phyloP scores from a whole-genome alignment of 805 yeast genomes.

The Myxozyma melibiosi region DNA sequence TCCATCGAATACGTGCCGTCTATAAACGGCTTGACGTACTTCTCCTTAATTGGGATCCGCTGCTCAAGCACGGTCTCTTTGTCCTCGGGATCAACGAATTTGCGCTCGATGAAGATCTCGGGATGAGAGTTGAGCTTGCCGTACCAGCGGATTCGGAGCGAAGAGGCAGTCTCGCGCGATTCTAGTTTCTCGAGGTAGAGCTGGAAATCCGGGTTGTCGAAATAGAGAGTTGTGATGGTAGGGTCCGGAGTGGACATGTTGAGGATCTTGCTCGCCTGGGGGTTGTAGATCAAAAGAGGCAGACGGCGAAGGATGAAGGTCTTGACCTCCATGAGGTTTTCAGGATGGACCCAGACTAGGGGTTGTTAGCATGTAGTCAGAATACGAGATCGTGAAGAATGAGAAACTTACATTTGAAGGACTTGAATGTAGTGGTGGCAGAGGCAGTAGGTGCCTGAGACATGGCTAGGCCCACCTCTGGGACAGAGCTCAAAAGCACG shows the following conservation, averaged over 20 bases:
- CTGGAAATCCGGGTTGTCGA: constrained; percentile 81
- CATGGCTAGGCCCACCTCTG: constrained; percentile 28
- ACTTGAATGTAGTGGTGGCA: constrained; percentile 39
- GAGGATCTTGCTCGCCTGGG: constrained; percentile 48
- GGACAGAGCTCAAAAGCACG: not conserved
- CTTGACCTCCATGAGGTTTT: constrained; percentile 93
- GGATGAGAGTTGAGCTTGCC: constrained; percentile 79
- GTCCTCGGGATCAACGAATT: constrained; percentile 52
- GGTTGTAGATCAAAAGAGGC: constrained; percentile 82
- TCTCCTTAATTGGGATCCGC: constrained; percentile 73
- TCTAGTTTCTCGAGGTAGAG: constrained; percentile 81
- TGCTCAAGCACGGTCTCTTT: constrained; percentile 47
- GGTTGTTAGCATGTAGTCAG: not conserved
- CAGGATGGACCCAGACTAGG: constrained; percentile 97
- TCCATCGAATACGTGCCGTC: constrained; percentile 53
- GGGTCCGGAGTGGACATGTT: constrained; percentile 58
- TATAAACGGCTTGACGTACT: constrained; percentile 74
- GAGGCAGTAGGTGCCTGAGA: constrained; percentile 21
- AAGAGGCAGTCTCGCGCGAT: constrained; percentile 51
- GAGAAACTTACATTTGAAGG: constrained; percentile 37
- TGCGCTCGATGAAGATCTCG: constrained; percentile 79
- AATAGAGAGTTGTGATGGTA: constrained; percentile 79
- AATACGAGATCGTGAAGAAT: not conserved
- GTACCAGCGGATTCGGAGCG: constrained; percentile 86
- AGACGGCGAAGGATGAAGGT: constrained; percentile 91